Evolutionary conservation across 2,329 filamentous ascomycete genomes (phyloP).

Genomic region (Apiospora pterosperma): DNA sequence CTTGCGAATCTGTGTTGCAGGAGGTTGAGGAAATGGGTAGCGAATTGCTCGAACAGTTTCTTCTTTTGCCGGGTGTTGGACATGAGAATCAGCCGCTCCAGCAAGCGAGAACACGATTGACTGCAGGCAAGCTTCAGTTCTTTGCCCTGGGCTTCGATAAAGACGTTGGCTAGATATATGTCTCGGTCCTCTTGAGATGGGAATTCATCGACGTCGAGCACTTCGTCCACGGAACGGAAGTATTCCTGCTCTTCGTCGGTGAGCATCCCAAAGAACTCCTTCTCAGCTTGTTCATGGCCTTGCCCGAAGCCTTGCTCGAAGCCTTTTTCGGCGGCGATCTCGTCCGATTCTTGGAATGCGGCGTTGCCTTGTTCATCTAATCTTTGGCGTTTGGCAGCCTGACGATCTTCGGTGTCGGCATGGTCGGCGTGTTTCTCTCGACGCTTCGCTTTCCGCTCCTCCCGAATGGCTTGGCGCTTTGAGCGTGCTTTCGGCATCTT

Average conservation of each 20-base stretch:
- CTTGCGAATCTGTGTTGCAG: slow-evolving; percentile 95
- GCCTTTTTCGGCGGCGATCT: slow-evolving; percentile 12
- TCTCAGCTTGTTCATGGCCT: slow-evolving; percentile 41
- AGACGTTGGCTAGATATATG: slow-evolving; percentile 77
- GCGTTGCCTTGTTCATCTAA: slow-evolving; percentile 17
- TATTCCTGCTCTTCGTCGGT: slow-evolving; percentile 94
- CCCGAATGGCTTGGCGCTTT: slow-evolving; percentile 30
- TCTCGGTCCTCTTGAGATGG: slow-evolving; percentile 68
- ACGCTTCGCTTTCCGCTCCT: slow-evolving; percentile 29
- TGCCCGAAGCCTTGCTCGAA: not conserved
- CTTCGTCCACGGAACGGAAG: slow-evolving; percentile 83
- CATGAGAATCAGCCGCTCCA: slow-evolving; percentile 86
- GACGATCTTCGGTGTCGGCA: slow-evolving; percentile 13
- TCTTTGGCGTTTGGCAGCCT: slow-evolving; percentile 23
- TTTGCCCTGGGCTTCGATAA: slow-evolving; percentile 82
- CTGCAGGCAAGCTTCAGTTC: slow-evolving; percentile 95
- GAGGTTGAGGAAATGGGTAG: slow-evolving; percentile 80
- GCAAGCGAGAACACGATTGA: slow-evolving; percentile 88
- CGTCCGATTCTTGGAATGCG: slow-evolving; percentile 16
- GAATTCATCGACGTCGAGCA: slow-evolving; percentile 89
- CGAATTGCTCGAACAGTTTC: slow-evolving; percentile 79
- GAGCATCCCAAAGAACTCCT: slow-evolving; percentile 88
- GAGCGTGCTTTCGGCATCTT: slow-evolving; percentile 30
- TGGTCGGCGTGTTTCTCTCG: slow-evolving; percentile 16
- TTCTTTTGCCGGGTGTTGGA: slow-evolving; percentile 80